Base-by-base conservation (phyloP, 2,329 filamentous ascomycete species). In the Trichoderma citrinoviride region DNA sequence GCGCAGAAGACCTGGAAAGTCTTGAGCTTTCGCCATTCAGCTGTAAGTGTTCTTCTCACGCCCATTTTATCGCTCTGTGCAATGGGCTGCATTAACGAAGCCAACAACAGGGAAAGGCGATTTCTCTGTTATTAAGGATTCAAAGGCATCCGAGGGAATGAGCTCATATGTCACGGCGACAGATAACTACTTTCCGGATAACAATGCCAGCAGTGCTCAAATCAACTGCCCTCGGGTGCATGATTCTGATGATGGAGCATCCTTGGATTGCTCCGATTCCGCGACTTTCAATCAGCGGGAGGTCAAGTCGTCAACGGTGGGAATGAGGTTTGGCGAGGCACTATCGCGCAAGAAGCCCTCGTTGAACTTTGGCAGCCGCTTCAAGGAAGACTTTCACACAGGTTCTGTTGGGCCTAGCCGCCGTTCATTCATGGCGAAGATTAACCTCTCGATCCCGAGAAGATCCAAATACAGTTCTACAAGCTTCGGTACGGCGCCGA, bases 251-350 rank as follows among this genome's bases (percentile, higher is more conserved):
- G 54, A 50, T 29, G 23, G n/a, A 10, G 41, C 17, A 19, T 50
- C 61, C 25, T n/a, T 49, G 14, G 66, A 70, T 7, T 66, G 68
- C 7, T 78, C 79, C 2, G 76, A 79, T 55, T 75, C 76, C n/a
- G 72, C 74, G 1, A 78, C 76, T 65, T 77, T 78, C 44, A 70
- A 70, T 25, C 75, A 75, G 27, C 75, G 75, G 56, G 79, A 81
- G 61, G 27, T 70, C 8, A 79, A 80, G 68, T 71, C 79, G 14
- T 70, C 66, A 43, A 76, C 76, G 1, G 76, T 82, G 21, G 73
- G 78, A 60, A 77, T 77, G 63, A 74, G 78, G n/a, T 81, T 82
- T 58, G 73, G 74, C 14, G 69, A 76, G n/a, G 70, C 73, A 5
- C 64, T 76, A 2, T 54, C 73, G 15, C 73, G 72, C 3, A 75